Percentiles rank a stretch among this genome's conserved stretches.
Conservation (phyloP, 225 moss, liverwort and hornwort species). For the Physcomitrium patens region DNA sequence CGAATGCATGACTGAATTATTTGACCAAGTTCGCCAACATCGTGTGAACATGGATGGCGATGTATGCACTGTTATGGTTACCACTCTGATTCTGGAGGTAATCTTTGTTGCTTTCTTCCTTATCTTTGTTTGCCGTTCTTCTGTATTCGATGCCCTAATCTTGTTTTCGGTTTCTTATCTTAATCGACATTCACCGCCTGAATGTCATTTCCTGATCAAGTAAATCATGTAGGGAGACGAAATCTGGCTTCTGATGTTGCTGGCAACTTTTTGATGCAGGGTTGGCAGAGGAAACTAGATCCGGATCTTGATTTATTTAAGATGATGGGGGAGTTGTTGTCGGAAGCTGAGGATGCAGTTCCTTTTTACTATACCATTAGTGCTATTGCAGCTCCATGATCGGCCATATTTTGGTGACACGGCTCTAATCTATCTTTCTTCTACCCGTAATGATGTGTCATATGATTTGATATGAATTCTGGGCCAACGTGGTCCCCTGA, state of each 20-base stretch:
- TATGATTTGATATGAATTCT: too few species aligned
- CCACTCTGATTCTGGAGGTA: constrained; percentile 88
- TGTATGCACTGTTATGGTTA: constrained; percentile 96
- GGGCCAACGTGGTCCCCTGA: too few species aligned
- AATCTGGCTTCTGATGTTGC: constrained; percentile 7
- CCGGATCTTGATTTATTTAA: constrained; percentile 82
- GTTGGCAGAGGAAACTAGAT: constrained; percentile 94
- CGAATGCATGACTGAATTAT: constrained; percentile 86
- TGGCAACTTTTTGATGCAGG: constrained; percentile 53
- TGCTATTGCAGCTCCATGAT: constrained; percentile 82
- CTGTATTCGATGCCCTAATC: neutral
- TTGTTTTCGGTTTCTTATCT: neutral
- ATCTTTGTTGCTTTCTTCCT: neutral
- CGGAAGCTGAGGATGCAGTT: constrained; percentile 64
- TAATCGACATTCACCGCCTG: neutral
- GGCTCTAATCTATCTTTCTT: neutral
- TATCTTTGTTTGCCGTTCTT: neutral
- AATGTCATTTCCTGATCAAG: neutral
- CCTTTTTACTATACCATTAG: constrained; percentile 65
- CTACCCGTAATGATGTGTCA: too few species aligned
- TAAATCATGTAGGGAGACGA: neutral
- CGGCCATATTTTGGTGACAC: neutral
- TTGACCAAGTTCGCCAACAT: constrained; percentile 91
- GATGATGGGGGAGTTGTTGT: constrained; percentile 75
- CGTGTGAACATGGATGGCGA: constrained; percentile 91